Base-by-base conservation (phyloP, 257 asterid species). In the Solanum arcanum region DNA sequence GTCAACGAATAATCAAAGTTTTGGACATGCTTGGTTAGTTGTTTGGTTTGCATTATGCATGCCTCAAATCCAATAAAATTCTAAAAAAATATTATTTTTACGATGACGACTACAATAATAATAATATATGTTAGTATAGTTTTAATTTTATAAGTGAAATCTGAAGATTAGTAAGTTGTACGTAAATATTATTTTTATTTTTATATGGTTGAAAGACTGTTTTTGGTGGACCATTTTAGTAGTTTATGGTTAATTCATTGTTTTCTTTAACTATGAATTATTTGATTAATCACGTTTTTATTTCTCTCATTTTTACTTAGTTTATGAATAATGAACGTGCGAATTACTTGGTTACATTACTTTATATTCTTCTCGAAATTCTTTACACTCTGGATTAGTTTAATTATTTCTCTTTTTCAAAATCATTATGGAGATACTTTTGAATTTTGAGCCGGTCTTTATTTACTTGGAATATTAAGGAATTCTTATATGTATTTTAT, bases 311-410 rank as follows among this genome's bases (percentile, higher is more conserved):
- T 25, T 46, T 46, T 13, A 25, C 39, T 78, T 46, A 77, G 27
- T 46, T 27, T 16, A 78, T 46, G 66, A 78, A 27, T 78, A 33
- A 14, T 78, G 84, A 78, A 78, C 84, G 84, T 78, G 84, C 42
- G 3, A 27, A 44, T 78, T 78, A 47, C 84, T 78, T 46, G 42
- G 16, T 78, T 78, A 39, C 29, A 33, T 73, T 35, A 73, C 29
- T 73, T 35, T 73, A 35, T 20, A 37, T 20, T 73, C 81, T 78
- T 47, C 6, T 46, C 5, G 42, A 78, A 78, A 27, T 27, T 78
- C 66, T 46, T 78, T 78, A 78, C 66, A 46, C 66, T 46, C 42
- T 78, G 84, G 42, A 78, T 37, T 46, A 27, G 84, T 46, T 78
- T n/a, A 42, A 3, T 25, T 5, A 23, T 41, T 12, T 68, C 4